Evolutionary conservation across 2,329 filamentous ascomycete species (phyloP).

Genomic region (Hypoxylon sp.): DNA sequence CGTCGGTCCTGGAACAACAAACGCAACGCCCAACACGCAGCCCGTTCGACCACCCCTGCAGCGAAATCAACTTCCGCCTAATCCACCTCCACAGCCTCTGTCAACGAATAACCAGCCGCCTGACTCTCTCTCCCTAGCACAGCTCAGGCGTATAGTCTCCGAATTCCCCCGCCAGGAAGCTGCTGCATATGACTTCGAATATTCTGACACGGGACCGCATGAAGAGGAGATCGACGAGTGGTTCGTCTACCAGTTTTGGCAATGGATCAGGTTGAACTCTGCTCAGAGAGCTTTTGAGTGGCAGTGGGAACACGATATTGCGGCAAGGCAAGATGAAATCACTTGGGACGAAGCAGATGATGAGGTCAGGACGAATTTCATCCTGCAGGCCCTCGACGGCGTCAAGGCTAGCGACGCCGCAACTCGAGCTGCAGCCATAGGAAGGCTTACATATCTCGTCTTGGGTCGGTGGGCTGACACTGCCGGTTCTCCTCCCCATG

Average conservation of each 20-base stretch:
- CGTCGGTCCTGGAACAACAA: constrained; percentile 42
- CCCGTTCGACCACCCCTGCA: constrained; percentile 49
- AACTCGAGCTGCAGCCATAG: constrained; percentile 65
- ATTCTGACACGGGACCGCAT: constrained; percentile 78
- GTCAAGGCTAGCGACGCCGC: constrained; percentile 61
- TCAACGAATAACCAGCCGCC: constrained; percentile 55
- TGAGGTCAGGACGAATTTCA: constrained; percentile 68
- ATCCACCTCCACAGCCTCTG: constrained; percentile 48
- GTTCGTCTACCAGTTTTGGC: constrained; percentile 92
- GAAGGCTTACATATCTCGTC: constrained; percentile 70
- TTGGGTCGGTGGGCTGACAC: constrained; percentile 79
- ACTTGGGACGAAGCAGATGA: constrained; percentile 76
- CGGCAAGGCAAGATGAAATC: constrained; percentile 57
- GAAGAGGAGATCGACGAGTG: constrained; percentile 96
- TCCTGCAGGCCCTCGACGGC: constrained; percentile 64
- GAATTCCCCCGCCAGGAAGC: constrained; percentile 79
- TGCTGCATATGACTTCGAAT: constrained; percentile 86
- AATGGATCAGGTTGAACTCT: constrained; percentile 81
- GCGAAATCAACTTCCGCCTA: constrained; percentile 49
- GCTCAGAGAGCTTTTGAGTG: constrained; percentile 82
- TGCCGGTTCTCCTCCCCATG: constrained; percentile 61
- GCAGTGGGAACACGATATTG: constrained; percentile 73
- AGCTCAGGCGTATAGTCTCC: constrained; percentile 78
- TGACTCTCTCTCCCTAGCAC: constrained; percentile 81
- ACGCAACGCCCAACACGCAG: constrained; percentile 35